Conservation (phyloP, 352 stramenopile species). For the Pythium scleroteichum region DNA sequence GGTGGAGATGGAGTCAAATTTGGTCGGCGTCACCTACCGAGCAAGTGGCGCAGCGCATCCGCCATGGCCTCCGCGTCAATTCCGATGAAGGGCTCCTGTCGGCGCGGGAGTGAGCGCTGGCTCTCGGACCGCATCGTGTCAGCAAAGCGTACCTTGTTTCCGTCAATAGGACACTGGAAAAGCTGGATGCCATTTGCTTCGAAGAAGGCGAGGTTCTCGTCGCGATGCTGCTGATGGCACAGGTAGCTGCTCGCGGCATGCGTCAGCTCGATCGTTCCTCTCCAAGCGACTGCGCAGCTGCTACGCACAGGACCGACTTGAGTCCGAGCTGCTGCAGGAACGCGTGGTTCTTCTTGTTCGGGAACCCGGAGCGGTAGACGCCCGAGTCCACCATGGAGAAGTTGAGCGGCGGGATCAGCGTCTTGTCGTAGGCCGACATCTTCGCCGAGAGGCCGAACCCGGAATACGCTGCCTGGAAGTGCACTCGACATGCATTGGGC, state of each 20-base stretch:
- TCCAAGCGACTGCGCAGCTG: too few relatives aligned
- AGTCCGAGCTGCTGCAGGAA: constrained; percentile 87
- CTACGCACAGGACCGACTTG: constrained; percentile 82
- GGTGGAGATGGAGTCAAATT: too few relatives aligned
- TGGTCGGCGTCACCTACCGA: constrained; percentile 38
- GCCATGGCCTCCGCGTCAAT: constrained; percentile 85
- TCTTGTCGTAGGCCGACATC: constrained; percentile 89
- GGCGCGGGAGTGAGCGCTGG: too few relatives aligned
- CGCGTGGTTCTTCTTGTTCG: constrained; percentile 86
- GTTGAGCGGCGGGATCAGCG: constrained; percentile 87
- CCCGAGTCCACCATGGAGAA: constrained; percentile 89
- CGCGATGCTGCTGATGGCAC: constrained; percentile 83
- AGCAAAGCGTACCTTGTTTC: constrained; percentile 72
- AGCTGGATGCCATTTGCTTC: constrained; percentile 78
- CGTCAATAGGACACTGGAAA: constrained; percentile 85
- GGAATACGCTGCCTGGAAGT: too few relatives aligned
- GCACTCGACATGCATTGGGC: too few relatives aligned
- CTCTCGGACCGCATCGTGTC: not conserved
- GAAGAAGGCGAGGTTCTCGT: constrained; percentile 83
- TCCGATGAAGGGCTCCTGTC: constrained; percentile 87
- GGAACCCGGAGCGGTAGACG: constrained; percentile 88
- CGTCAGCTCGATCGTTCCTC: not conserved
- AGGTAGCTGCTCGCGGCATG: constrained; percentile 48
- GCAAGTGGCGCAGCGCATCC: constrained; percentile 69
- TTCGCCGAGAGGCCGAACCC: not conserved